Evolutionary conservation across 495 filamentous ascomycete genomes (phyloP), one percentile per base, ranked within the genome.

Genomic region (Endocarpon pusillum): DNA sequence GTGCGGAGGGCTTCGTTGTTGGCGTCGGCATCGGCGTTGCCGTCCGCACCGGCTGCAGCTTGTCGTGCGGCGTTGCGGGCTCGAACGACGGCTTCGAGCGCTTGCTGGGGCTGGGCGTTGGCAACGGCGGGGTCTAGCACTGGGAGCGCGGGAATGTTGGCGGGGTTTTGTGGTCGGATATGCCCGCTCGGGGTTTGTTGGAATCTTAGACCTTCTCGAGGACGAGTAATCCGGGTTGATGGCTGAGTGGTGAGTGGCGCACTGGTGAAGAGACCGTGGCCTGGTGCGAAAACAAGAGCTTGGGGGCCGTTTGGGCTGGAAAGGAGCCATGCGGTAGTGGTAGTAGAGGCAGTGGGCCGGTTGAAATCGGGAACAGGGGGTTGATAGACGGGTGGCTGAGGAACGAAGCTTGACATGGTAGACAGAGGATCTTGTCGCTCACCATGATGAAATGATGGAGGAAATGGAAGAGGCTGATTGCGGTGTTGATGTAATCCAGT

Each of bases 1-100:
- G 66, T 67, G 11, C 59, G 68, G 11, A 70, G 23, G 22, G 63
- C 60, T 8, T 59, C 44, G n/a, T 62, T 59, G 4, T 60, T 52
- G 19, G 61, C 57, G 33, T 51, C 49, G 7, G 49, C 49, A 29
- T 61, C 54, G 8, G 39, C 45, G 35, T 39, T 38, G 42, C 47
- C 25, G 33, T 38, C 50, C 35, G 61, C 57, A 34, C 61, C 55
- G 18, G 58, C 47, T 4, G 59, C 47, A 12, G 48, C 61, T 32
- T 60, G 59, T 27, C 54, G 55, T 0, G 54, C 45, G 27, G 49
- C 49, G 24, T 63, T 59, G n/a, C 9, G 30, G 17, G 17, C 35
- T 34, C 17, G 29, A 12, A 33, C 20, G 40, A 3, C 21, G 20
- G 28, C 21, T 3, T 8, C 39, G 35, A n/a, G 33, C 19, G 28